Evolutionary conservation across 129 eudicot species (phyloP).

Genomic region (Pittosporum tobira): DNA sequence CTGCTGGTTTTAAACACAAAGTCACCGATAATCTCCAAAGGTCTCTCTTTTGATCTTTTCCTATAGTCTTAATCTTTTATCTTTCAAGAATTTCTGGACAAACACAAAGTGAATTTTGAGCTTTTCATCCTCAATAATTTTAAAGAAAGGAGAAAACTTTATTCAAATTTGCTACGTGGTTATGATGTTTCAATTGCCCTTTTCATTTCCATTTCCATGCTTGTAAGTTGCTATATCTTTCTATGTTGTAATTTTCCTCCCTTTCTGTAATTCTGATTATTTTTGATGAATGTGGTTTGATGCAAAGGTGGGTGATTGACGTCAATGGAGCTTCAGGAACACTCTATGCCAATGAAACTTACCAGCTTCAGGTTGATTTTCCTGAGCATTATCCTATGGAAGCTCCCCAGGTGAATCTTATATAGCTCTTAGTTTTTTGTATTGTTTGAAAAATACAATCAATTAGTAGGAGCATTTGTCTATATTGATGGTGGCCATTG

Average conservation of each 20-base stretch:
- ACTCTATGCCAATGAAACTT: constrained; percentile 63
- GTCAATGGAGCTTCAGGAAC: constrained; percentile 89
- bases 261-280: neutral
- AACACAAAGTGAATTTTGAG: neutral
- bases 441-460: too few species aligned
- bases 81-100: too few species aligned
- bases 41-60: constrained; percentile 12
- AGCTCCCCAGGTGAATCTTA: constrained; percentile 72
- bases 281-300: constrained; percentile 5
- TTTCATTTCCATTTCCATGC: neutral
- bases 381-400: constrained; percentile 99
- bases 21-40: constrained; percentile 92
- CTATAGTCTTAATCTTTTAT: neutral
- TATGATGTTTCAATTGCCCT: neutral
- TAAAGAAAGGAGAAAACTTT: neutral
- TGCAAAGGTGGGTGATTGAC: constrained; percentile 82
- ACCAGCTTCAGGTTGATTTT: constrained; percentile 89
- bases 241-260: too few species aligned
- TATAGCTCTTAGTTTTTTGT: neutral
- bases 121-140: too few species aligned
- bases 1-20: constrained; percentile 70
- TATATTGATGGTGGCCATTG: neutral
- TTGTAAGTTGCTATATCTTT: too few species aligned
- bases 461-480: too few species aligned
- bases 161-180: neutral